Base-by-base conservation (phyloP, 805 yeast species). In the Candida taoyuanica region DNA sequence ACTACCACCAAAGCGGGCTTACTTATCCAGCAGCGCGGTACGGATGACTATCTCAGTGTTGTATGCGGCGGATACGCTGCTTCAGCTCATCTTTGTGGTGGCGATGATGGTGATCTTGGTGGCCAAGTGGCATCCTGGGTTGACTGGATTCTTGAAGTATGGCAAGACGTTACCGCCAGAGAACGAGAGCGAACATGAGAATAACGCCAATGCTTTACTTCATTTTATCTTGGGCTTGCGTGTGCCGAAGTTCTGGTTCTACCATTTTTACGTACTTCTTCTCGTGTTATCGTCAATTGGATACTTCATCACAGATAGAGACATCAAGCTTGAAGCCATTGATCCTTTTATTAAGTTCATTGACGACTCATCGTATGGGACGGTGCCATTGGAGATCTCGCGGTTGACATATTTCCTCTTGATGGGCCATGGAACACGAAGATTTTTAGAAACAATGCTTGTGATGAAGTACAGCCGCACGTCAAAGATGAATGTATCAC, bases 171-270 rank as follows among this genome's bases (percentile, higher is more conserved):
- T 41, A 7, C 39, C 44, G n/a, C 27, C 40, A 23, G 28, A 33
- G 8, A 25, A 42, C 17, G 36, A 34, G 17, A 30, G 28, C 17
- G 44, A 44, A 17, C 40, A 36, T 25, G 45, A 39, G 20, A 37
- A 38, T 24, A 36, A 39, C 29, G 29, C 34, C 18, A 40, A 37
- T 24, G 41, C 26, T 7, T 7, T 39, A 15, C 13, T 21, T 23
- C 36, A 37, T 31, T 31, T 50, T 29, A 28, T 64, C 1, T 43
- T 57, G 8, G 52, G 53, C 8, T 39, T 66, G 12, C 74, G 76
- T 11, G 81, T 81, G 1, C 85, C 87, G 0, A 83, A 81, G 52
- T 46, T 68, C 11, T 76, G 70, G 69, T 84, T 84, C 50, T 50
- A 62, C 2, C 87, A 83, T 50, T 84, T 77, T 48, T 84, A 84